These are phyloP conservation scores for Drechslerella coelobrocha DNA, from an alignment of 2,329 filamentous ascomycete species.

Conservation along the genomic window DNA sequence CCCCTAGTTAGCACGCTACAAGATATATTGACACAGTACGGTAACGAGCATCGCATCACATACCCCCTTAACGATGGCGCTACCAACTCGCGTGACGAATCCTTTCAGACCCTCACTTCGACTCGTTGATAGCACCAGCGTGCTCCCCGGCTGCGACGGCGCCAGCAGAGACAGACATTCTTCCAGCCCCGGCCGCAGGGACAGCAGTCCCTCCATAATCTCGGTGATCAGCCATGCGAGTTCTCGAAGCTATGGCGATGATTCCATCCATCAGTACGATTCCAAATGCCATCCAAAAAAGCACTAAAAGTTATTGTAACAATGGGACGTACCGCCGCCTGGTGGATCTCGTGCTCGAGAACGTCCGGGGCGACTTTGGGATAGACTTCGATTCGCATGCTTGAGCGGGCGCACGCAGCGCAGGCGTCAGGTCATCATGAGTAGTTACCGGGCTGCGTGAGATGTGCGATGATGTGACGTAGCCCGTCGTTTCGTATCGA, in stretches of 20 bases:
- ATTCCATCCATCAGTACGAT: not conserved
- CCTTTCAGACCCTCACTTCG: conserved; percentile 91
- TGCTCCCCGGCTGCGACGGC: conserved; percentile 82
- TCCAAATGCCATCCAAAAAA: not conserved
- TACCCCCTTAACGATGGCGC: conserved; percentile 89
- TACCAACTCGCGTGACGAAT: conserved; percentile 85
- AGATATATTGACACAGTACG: conserved; percentile 9
- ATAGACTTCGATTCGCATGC: conserved; percentile 41
- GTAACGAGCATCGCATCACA: conserved; percentile 58
- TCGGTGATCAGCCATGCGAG: conserved; percentile 70
- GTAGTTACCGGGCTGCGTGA: not conserved
- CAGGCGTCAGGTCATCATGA: conserved; percentile 9
- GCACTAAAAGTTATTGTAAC: not conserved
- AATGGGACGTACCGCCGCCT: conserved; percentile 36
- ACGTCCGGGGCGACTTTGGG: conserved; percentile 38
- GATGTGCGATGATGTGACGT: no score
- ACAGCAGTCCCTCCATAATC: conserved; percentile 68
- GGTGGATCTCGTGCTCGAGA: conserved; percentile 38
- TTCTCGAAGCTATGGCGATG: conserved; percentile 62
- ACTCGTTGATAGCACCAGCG: conserved; percentile 84
- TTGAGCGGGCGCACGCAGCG: not conserved
- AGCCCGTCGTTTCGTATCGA: no score
- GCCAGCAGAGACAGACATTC: conserved; percentile 88
- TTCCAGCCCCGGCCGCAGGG: conserved; percentile 75
- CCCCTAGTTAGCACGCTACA: not conserved